These are phyloP conservation scores for Chrysopogon serrulatus DNA, from an alignment of 176 grass and related monocot species.

Conservation along the genomic window DNA sequence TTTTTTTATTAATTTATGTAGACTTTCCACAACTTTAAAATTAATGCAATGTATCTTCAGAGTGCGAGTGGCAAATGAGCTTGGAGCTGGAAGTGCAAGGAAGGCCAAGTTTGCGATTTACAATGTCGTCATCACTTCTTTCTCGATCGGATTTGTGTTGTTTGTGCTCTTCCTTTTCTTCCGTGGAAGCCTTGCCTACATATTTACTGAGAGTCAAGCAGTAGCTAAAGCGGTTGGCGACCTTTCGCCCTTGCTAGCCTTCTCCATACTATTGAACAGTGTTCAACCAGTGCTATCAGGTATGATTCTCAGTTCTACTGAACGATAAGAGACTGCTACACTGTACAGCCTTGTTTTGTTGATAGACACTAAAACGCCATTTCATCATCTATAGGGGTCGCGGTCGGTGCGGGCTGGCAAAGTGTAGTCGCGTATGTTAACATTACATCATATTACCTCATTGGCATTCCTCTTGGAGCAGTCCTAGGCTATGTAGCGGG, in stretches of 20 bases:
- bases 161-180: conserved; percentile 68
- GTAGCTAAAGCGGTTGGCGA: conserved; percentile 57
- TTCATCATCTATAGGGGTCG: conserved; percentile 52
- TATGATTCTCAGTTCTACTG: neutral
- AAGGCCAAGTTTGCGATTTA: conserved; percentile 55
- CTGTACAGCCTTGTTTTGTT: neutral
- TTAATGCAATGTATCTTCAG: conserved; percentile 12
- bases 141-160: conserved; percentile 37
- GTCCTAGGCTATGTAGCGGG: conserved; percentile 60
- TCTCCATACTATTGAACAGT: conserved; percentile 88
- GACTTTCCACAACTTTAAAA: neutral
- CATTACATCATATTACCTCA: conserved; percentile 72
- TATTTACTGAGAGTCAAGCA: conserved; percentile 48
- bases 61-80: conserved; percentile 86
- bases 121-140: conserved; percentile 58
- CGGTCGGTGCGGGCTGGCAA: conserved; percentile 78
- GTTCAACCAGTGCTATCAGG: conserved; percentile 89
- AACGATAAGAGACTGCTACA: neutral
- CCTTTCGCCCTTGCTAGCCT: conserved; percentile 69
- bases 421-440: conserved; percentile 77
- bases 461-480: conserved; percentile 71
- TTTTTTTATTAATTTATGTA: neutral
- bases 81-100: conserved; percentile 68
- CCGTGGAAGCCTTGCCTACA: conserved; percentile 56
- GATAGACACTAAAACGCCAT: neutral